Base-by-base conservation (phyloP, 1,139 yeast genomes). In the Sugiyamaella paludigena region DNA sequence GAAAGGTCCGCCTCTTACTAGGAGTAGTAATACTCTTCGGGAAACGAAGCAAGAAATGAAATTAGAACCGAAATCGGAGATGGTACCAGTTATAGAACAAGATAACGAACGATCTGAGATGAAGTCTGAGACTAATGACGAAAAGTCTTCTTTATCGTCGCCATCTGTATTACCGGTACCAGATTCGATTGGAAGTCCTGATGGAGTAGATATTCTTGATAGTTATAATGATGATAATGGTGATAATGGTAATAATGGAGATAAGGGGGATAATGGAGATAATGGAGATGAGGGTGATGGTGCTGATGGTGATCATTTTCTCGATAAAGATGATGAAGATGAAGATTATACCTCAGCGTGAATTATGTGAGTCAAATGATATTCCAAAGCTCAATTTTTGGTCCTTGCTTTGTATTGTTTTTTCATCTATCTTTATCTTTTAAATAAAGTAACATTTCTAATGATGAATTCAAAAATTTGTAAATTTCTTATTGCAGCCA, bases 291-390 rank as follows among this genome's bases (percentile, higher is more conserved):
- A 34, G 37, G 36, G 15, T 8, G 36, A 19, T 33, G 12, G 11
- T 4, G 12, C 30, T 12, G 43, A 16, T 41, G 10, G 15, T 13
- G 45, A 19, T 24, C 11, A 16, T n/a, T n/a, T n/a, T n/a, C n/a
- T n/a, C n/a, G n/a, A n/a, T 7, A 13, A 7, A 11, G 40, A 34
- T 12, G 40, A 35, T 7, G 30, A 41, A 5, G 29, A 12, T 28
- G 47, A 30, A 19, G 45, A 12, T 10, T 16, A 43, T 30, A 12
- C 47, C 26, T 12, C 36, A 2, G 36, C 36, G 9, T 33, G 19
- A n/a, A n/a, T 7, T n/a, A n/a, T n/a, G n/a, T n/a, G n/a, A n/a
- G n/a, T n/a, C n/a, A n/a, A n/a, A 5, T 19, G 24, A 19, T 19
- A 19, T 5, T 3, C 24, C 24, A 4, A 19, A 19, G 24, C n/a